Conservation (phyloP, 2,329 filamentous ascomycete genomes). For the Fusarium albidum region DNA sequence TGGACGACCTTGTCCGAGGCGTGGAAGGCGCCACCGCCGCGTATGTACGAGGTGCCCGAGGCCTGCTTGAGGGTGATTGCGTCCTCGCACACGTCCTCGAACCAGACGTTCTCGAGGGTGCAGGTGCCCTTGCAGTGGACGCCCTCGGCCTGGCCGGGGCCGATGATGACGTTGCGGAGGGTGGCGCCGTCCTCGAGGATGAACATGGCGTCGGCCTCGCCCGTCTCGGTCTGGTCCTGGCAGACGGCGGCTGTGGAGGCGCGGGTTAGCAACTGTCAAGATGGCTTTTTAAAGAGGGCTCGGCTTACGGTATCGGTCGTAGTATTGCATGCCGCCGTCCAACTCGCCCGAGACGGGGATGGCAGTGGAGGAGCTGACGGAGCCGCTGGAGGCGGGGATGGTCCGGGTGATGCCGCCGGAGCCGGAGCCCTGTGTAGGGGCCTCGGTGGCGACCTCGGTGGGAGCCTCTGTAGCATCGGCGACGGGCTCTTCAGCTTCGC, state of each 20-base stretch:
- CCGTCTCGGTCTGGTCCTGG: conserved; percentile 40
- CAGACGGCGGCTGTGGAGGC: conserved; percentile 32
- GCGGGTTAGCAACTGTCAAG: conserved; percentile 5
- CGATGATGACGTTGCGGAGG: conserved; percentile 63
- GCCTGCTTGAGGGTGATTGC: conserved; percentile 48
- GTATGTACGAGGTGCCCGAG: conserved; percentile 50
- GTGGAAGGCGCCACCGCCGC: conserved; percentile 53
- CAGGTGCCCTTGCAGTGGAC: conserved; percentile 60
- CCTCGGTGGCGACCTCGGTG: background rate
- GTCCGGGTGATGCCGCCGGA: conserved; percentile 29
- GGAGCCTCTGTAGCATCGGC: conserved; percentile 1
- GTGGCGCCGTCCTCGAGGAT: conserved; percentile 58
- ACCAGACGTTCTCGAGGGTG: conserved; percentile 51
- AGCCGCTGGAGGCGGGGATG: conserved; percentile 31
- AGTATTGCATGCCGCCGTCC: conserved; percentile 32
- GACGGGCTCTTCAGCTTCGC: background rate
- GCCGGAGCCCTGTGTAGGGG: conserved; percentile 2
- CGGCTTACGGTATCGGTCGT: conserved; percentile 34
- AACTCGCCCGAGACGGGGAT: conserved; percentile 32
- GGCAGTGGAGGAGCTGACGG: conserved; percentile 26
- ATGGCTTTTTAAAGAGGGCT: no score
- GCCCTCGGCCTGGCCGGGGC: conserved; percentile 57
- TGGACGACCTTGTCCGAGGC: conserved; percentile 52
- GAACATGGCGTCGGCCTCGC: conserved; percentile 54
- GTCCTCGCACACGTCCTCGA: conserved; percentile 50